Base-by-base conservation (phyloP, 2,329 filamentous ascomycete species). In the Thielaviopsis populi region DNA sequence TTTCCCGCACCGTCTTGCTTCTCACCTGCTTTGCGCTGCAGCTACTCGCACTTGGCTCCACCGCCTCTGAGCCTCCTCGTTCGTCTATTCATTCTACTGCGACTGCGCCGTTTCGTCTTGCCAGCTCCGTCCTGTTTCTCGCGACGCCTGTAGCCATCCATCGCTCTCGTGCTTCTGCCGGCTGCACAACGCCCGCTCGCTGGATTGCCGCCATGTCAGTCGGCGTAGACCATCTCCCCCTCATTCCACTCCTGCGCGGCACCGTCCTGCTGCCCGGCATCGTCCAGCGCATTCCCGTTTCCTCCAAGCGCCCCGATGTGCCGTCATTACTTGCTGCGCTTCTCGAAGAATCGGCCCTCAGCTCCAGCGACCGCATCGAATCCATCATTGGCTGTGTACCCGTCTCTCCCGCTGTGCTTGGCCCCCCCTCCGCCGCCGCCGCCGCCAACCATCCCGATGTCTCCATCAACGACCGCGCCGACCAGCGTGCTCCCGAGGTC, bases 331-430 rank as follows among this genome's bases (percentile, higher is more conserved):
- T 99, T 65, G 88, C 91, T 22, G 86, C 87, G 69, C 83, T 96
- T 66, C 92, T 95, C 75, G 88, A 88, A 70, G 84, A 85, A 69
- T 85, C 86, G 33, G 80, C 87, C 41, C 82, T 83, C 48, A 86
- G 86, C 68, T 82, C 84, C 33, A 81, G 80, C 67, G 79, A 84
- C 68, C 78, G 81, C 67, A 79, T 86, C 70, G 82, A 85, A 68
- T 78, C 79, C 68, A 84, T 96, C 69, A 85, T 97, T 68, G 90
- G 88, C 62, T 97, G 92, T 73, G 85, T 97, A 63, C 94, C 94
- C 22, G 79, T 96, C 66, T 86, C 80, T 68, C 94, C 89, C 60
- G 85, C 86, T 3, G 80, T 86, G 27, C 79, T 96, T 30, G 85
- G 84, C 65, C 79, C 81, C 30, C 50, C 59, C 24, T 85, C 84